Evolutionary conservation across 2,329 filamentous ascomycete genomes (phyloP).

Genomic region (Tolypocladium tundrense): DNA sequence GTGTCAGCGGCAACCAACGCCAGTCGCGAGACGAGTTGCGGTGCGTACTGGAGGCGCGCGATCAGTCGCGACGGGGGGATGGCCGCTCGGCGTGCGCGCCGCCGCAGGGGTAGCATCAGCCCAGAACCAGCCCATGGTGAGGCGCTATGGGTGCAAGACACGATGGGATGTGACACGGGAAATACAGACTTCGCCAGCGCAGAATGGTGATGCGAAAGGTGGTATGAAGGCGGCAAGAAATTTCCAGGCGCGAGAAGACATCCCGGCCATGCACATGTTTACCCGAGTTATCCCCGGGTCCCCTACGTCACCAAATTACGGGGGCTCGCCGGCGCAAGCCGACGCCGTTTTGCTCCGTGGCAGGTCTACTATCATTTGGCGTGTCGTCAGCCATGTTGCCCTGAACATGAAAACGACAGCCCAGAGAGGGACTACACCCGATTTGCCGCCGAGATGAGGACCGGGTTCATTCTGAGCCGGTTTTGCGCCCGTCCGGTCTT

Average conservation of each 20-base stretch:
- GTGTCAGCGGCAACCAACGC: slow-evolving; percentile 10
- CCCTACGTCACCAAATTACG: slow-evolving; percentile 9
- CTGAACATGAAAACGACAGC: slow-evolving; percentile 9
- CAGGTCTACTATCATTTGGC: neutral
- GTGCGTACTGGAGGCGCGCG: slow-evolving; percentile 16
- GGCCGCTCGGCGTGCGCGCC: slow-evolving; percentile 21
- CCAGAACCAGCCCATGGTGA: slow-evolving; percentile 55
- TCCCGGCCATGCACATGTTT: slow-evolving; percentile 10
- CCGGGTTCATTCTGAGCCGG: slow-evolving; percentile 31
- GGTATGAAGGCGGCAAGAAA: neutral
- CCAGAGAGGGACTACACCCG: neutral
- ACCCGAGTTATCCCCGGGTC: slow-evolving; percentile 14
- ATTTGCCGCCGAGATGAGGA: slow-evolving; percentile 32
- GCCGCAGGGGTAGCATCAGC: slow-evolving; percentile 34
- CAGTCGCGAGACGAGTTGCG: slow-evolving; percentile 8
- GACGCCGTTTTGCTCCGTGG: neutral
- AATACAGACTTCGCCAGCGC: neutral
- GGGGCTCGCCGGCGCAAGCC: neutral
- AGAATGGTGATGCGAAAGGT: neutral
- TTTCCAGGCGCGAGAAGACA: neutral
- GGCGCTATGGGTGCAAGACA: neutral
- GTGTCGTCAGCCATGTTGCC: neutral
- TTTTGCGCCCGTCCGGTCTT: slow-evolving; percentile 29
- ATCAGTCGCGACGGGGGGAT: slow-evolving; percentile 16
- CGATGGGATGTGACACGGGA: neutral